Percentiles rank a stretch among this genome's conserved stretches.
phyloP scores from a whole-genome alignment of 2,329 filamentous ascomycete species.

The Venturia pyrina region DNA sequence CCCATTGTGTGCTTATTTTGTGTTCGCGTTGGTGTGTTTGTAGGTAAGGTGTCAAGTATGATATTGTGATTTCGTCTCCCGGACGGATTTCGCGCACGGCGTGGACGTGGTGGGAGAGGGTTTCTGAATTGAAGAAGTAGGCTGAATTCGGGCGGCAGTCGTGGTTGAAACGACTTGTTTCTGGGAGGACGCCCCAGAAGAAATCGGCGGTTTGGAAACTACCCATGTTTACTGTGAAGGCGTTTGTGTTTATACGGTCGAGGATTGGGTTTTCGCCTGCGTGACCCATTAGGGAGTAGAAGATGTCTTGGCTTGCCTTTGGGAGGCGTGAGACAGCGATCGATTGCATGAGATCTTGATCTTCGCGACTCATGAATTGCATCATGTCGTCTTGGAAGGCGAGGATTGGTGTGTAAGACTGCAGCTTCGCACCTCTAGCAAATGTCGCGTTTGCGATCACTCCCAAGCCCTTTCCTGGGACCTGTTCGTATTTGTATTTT shows the following conservation, averaged over 20 bases:
- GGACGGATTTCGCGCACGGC: slow-evolving; percentile 27
- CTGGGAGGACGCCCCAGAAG: slow-evolving; percentile 11
- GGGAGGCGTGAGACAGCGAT: slow-evolving; percentile 11
- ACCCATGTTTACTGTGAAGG: slow-evolving; percentile 10
- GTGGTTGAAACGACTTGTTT: slow-evolving; percentile 28
- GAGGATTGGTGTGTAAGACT: slow-evolving; percentile 6
- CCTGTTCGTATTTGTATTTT: not conserved
- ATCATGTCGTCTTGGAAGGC: slow-evolving; percentile 11
- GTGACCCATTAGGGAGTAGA: slow-evolving; percentile 10
- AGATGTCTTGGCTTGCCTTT: not conserved
- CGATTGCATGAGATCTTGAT: not conserved
- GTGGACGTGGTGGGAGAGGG: slow-evolving; percentile 28
- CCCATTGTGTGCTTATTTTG: slow-evolving; percentile 26
- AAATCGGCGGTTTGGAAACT: not conserved
- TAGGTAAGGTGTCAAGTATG: slow-evolving; percentile 22
- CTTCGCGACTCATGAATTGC: slow-evolving; percentile 5
- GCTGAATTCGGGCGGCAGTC: slow-evolving; percentile 33
- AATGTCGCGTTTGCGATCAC: slow-evolving; percentile 8
- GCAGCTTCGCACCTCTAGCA: slow-evolving; percentile 2
- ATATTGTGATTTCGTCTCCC: slow-evolving; percentile 34
- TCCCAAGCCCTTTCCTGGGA: slow-evolving; percentile 12
- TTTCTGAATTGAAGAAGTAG: slow-evolving; percentile 28
- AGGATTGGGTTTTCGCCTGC: slow-evolving; percentile 9
- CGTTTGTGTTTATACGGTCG: slow-evolving; percentile 13
- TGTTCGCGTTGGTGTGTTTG: slow-evolving; percentile 21